Evolutionary conservation across 441 rosid genomes (phyloP), one percentile per base, ranked within the genome.

Genomic region (Mallotus japonicus): DNA sequence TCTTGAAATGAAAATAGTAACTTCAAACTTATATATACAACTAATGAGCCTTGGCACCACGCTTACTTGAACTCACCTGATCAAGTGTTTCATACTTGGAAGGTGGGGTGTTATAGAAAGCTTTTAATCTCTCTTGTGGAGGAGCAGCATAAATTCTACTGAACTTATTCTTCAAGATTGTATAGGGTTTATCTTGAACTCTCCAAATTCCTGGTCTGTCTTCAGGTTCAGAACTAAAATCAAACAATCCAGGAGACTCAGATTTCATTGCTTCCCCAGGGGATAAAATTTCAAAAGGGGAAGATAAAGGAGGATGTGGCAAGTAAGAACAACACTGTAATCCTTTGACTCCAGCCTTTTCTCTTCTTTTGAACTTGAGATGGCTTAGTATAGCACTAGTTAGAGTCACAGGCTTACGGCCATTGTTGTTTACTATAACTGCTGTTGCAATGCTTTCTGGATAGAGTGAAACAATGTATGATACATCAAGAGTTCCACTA

Each of bases 41-140:
- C 49, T 44, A 44, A 44, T 44, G 49, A 44, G 12, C 49, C 5
- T 44, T 44, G 49, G 49, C 49, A 37, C 40, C 40, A 37, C 3
- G 40, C 40, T 37, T 37, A 37, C 40, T 37, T 37, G 40, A 37
- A 37, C 32, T 28, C 32, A 95, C 99, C 96, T 95, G 97, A 86
- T 95, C 99, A 42, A 90, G 79, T n/a, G 92, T 83, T 85, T 95
- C 99, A 70, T 79, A 93, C 79, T 92, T 95, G 57, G 96, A 85
- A 67, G 99, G 99, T 2, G 92, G 82, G 28, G 95, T 95, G 78
- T 85, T 82, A 72, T 90, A 91, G 73, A 91, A 66, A 4, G 87
- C 75, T 77, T 91, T 95, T 66, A 82, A 69, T 79, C 98, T 93
- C 74, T 95, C 96, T 61, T 82, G 71, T 0, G 96, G 98, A 17